phyloP scores from a whole-genome alignment of 1,284 basidiomycete species.

The Microbotryomycetes sp. region DNA sequence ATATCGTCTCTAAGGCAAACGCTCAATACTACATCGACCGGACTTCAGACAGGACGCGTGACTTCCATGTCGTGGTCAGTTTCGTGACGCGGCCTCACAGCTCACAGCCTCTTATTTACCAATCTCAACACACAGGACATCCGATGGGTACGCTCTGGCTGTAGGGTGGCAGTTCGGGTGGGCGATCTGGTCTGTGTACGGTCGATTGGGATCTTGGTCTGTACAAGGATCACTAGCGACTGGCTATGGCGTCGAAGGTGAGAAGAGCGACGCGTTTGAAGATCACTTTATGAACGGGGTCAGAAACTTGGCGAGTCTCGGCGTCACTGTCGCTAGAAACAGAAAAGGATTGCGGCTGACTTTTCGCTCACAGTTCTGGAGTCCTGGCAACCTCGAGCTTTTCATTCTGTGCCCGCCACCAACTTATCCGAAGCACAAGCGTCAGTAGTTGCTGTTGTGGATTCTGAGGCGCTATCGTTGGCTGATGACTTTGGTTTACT shows the following conservation, averaged over 20 bases:
- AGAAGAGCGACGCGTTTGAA: slow-evolving; percentile 45
- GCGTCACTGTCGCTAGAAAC: slow-evolving; percentile 14
- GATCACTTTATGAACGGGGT: slow-evolving; percentile 82
- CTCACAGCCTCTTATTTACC: slow-evolving; percentile 15
- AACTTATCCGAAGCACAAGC: slow-evolving; percentile 30
- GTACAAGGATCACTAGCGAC: slow-evolving; percentile 53
- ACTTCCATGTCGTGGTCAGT: slow-evolving; percentile 61
- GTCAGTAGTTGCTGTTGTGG: slow-evolving; percentile 6
- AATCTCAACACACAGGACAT: slow-evolving; percentile 50
- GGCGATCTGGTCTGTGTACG: slow-evolving; percentile 86
- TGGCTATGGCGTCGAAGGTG: slow-evolving; percentile 51
- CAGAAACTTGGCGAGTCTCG: slow-evolving; percentile 39
- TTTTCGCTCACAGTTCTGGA: slow-evolving; percentile 66
- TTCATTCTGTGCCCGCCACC: slow-evolving; percentile 51
- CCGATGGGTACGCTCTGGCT: slow-evolving; percentile 95
- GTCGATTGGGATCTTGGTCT: slow-evolving; percentile 69
- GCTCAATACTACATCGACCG: slow-evolving; percentile 41
- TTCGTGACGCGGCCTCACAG: not conserved
- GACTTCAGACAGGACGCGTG: slow-evolving; percentile 59
- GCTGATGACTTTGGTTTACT: not conserved
- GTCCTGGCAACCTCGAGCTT: slow-evolving; percentile 79
- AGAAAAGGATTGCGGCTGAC: not conserved
- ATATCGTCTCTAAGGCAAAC: slow-evolving; percentile 38
- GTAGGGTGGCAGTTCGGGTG: slow-evolving; percentile 86
- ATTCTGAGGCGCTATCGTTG: not conserved